A percentile compares a stretch with the other conserved stretches of the same genome.
phyloP scores from a whole-genome alignment of 225 moss, liverwort and hornwort species.

The Physcomitrium patens region DNA sequence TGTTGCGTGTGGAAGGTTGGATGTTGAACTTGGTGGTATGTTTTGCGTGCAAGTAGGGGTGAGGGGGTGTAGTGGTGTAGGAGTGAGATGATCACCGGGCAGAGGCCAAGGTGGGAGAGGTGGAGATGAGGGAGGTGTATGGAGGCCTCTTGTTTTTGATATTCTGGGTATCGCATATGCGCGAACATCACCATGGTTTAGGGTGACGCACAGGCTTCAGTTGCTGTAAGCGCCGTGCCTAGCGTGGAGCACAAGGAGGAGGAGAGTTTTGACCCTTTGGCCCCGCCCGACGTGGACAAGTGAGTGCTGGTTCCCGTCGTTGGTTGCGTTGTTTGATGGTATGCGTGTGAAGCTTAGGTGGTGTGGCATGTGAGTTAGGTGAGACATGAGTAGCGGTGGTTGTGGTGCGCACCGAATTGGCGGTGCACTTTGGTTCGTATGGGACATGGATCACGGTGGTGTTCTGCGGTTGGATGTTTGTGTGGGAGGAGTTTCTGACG shows the following conservation, averaged over 20 bases:
- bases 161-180: constrained; percentile 85
- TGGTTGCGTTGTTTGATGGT: neutral
- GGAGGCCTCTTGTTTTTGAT: constrained; percentile 64
- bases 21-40: constrained; percentile 21
- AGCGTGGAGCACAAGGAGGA: constrained; percentile 88
- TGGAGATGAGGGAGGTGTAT: constrained; percentile 73
- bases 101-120: constrained; percentile 53
- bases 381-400: too few relatives aligned
- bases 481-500: constrained; percentile 25
- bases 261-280: constrained; percentile 96
- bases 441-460: too few relatives aligned
- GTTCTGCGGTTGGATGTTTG: too few relatives aligned
- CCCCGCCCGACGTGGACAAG: constrained; percentile 97
- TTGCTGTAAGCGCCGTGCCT: constrained; percentile 86
- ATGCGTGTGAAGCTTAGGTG: neutral
- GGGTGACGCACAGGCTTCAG: constrained; percentile 96
- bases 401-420: too few relatives aligned
- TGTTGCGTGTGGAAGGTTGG: constrained; percentile 17
- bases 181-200: constrained; percentile 71
- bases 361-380: too few relatives aligned
- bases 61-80: neutral
- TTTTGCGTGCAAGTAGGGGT: constrained; percentile 10
- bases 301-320: constrained; percentile 41
- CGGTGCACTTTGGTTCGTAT: too few relatives aligned
- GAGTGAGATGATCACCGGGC: constrained; percentile 24